Percentiles rank a stretch among this genome's conserved stretches.
phyloP scores from a whole-genome alignment of 2,329 filamentous ascomycete genomes.

The Gremmenia infestans region DNA sequence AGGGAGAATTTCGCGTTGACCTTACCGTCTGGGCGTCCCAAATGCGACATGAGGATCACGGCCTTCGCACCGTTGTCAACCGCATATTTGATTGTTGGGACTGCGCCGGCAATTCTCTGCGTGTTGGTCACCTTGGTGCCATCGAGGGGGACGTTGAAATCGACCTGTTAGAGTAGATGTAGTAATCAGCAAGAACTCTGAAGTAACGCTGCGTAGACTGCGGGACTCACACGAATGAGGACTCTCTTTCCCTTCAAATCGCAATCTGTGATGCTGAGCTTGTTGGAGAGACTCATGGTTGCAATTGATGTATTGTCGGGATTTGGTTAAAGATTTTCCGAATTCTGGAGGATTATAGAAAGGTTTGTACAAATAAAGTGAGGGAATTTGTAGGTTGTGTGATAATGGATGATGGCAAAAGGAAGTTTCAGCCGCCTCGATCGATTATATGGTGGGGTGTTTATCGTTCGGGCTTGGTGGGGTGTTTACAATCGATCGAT shows the following conservation, averaged over 20 bases:
- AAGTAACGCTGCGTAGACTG: not conserved
- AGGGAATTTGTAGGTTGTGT: conserved; percentile 11
- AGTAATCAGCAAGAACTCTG: not conserved
- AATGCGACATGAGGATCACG: conserved; percentile 96
- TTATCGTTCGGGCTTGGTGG: conserved; percentile 1
- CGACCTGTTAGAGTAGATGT: conserved; percentile 57
- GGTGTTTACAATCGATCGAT: not conserved
- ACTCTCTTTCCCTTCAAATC: conserved; percentile 98
- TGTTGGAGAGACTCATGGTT: conserved; percentile 96
- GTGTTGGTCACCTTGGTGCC: conserved; percentile 91
- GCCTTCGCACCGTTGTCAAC: conserved; percentile 86
- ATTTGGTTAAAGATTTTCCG: not conserved
- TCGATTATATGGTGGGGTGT: not conserved
- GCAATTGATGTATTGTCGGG: conserved; percentile 13
- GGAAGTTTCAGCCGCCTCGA: conserved; percentile 12
- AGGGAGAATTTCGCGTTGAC: conserved; percentile 90
- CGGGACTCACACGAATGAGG: conserved; percentile 77
- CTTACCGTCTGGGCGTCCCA: conserved; percentile 90
- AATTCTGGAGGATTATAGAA: not conserved
- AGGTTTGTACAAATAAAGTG: conserved; percentile 5
- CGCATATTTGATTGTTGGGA: conserved; percentile 93
- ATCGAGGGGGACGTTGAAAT: conserved; percentile 99
- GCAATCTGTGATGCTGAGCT: conserved; percentile 93
- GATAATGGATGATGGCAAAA: conserved; percentile 15
- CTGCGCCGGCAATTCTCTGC: conserved; percentile 94